These are phyloP conservation scores for Mycena latifolia DNA, from an alignment of 768 basidiomycete genomes.

Conservation along the genomic window DNA sequence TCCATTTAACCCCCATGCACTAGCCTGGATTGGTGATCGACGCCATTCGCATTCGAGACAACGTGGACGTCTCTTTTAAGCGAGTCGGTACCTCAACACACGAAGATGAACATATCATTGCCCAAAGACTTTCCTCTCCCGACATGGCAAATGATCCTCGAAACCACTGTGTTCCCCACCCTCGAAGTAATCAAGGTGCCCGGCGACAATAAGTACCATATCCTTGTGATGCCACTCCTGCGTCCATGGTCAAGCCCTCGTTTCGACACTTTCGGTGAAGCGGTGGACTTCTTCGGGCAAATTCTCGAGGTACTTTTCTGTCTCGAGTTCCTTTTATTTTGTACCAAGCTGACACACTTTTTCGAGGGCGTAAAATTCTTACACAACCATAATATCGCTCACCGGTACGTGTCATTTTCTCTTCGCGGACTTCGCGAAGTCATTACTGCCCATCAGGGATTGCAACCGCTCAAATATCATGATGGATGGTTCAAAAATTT, in stretches of 20 bases:
- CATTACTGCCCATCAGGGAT: background rate
- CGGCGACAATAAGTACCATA: background rate
- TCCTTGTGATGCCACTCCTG: constrained; percentile 3
- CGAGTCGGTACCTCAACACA: background rate
- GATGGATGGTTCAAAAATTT: constrained; percentile 7
- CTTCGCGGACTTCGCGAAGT: background rate
- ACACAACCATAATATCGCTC: constrained; percentile 8
- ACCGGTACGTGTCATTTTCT: background rate
- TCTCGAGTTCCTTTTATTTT: background rate
- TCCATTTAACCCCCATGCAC: too few species aligned
- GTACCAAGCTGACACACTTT: too few species aligned
- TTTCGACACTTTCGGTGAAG: constrained; percentile 48
- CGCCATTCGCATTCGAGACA: background rate
- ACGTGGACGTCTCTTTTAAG: background rate
- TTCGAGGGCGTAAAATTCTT: constrained; percentile 8
- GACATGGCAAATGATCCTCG: background rate
- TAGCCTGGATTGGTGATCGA: background rate
- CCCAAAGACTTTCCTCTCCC: background rate
- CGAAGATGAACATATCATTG: background rate
- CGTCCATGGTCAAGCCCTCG: constrained; percentile 30
- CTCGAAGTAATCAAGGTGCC: background rate
- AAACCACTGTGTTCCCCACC: background rate
- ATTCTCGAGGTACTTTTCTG: constrained; percentile 43
- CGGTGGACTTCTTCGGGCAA: constrained; percentile 46
- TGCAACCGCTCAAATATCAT: constrained; percentile 4